Evolutionary conservation across 805 yeast genomes (phyloP).

Genomic region (Metschnikowia cerradonensis): DNA sequence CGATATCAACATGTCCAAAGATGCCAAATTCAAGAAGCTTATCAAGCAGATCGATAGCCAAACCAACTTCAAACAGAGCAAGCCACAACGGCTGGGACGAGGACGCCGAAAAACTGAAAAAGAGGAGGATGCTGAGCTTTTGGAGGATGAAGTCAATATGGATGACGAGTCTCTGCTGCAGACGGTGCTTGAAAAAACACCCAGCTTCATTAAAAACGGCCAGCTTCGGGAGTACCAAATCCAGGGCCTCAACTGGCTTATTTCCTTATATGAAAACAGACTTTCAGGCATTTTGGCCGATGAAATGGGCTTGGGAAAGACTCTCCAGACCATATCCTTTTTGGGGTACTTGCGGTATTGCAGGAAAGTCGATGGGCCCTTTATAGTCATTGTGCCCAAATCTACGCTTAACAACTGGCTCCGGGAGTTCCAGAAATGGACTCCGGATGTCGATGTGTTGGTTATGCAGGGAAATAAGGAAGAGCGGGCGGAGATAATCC

Average conservation of each 20-base stretch:
- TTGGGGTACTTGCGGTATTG: constrained; percentile 81
- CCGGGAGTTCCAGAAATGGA: constrained; percentile 92
- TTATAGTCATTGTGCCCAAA: constrained; percentile 88
- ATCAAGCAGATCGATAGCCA: constrained; percentile 55
- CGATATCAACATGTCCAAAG: constrained; percentile 74
- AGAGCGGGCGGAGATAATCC: constrained; percentile 59
- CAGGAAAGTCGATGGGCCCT: constrained; percentile 82
- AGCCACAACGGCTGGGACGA: constrained; percentile 36
- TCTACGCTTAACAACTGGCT: constrained; percentile 96
- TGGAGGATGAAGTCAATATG: constrained; percentile 74
- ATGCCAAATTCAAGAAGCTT: constrained; percentile 60
- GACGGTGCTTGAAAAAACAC: constrained; percentile 82
- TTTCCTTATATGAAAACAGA: constrained; percentile 80
- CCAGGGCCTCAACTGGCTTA: constrained; percentile 94
- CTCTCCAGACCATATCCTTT: constrained; percentile 90
- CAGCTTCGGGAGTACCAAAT: constrained; percentile 84
- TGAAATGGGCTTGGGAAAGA: constrained; percentile 98
- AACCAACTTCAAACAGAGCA: constrained; percentile 33
- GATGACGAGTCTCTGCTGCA: constrained; percentile 24
- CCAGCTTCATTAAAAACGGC: constrained; percentile 69
- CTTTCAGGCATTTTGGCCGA: constrained; percentile 93
- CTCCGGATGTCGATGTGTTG: constrained; percentile 84
- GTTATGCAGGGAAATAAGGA: constrained; percentile 90
- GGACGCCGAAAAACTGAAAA: constrained; percentile 80
- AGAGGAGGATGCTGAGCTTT: constrained; percentile 91